Evolutionary conservation across 371 early-diverging fungal genomes (phyloP), one percentile per base, ranked within the genome.

Genomic region (Smittium culicis): DNA sequence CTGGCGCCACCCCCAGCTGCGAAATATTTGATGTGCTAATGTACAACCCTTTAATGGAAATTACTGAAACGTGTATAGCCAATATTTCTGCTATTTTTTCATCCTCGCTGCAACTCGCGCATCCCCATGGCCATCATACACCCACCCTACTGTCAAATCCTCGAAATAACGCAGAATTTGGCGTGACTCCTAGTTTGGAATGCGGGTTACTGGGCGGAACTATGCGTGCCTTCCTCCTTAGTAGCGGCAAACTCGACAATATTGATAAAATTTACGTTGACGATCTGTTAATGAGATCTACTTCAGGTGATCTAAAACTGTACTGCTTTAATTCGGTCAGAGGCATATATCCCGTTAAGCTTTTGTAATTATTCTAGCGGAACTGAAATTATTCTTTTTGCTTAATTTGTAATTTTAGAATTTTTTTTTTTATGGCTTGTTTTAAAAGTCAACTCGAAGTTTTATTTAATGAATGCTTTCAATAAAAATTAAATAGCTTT

Each of bases 21-120:
- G n/a, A n/a, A n/a, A n/a, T n/a, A n/a, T n/a, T n/a, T n/a, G 85
- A 85, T 68, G 85, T 83, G 54, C 67, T 84, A 2, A 59, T 85
- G 35, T 82, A 74, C 72, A 85, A 85, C 59, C 63, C 77, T 30
- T 54, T 78, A 0, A 29, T 66, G 0, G 72, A 83, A 27, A 69
- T 85, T 1, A 85, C 84, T 56, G 85, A 85, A 68, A 74, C 83
- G 0, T 78, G 82, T 29, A 82, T 85, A 59, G 83, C 84, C 16
- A 85, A 85, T 61, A 76, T 85, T 33, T 83, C 85, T 20, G n/a
- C n/a, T n/a, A 59, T 85, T 24, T 45, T 45, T 20, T 45, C 45
- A 11, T 5, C 5, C 45, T 72, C 74, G 11, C 67, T 73, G 28
- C 55, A 64, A 31, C 62, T 69, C 25, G 30, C 61, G 66, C 65